Evolutionary conservation across 306 rosid genomes (phyloP), one percentile per base, ranked within the genome.

Genomic region (Glycine latifolia): DNA sequence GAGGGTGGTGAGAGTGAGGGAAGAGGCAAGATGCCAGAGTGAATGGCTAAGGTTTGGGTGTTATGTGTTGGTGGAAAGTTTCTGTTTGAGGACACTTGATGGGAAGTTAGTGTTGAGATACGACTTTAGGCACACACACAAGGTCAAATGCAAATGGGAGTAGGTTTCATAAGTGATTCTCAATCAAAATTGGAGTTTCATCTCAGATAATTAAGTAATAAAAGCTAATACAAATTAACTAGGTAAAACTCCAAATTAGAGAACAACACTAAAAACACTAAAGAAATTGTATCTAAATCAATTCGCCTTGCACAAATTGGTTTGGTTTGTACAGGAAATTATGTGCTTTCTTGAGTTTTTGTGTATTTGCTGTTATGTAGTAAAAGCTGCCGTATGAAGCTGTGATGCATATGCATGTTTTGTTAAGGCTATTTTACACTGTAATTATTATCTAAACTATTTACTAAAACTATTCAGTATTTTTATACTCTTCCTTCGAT

Each of bases 21-120:
- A 91, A 75, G 90, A 88, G 83, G 81, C 71, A 5, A 88, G 50
- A 60, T 70, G 82, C 60, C 80, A 74, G 53, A 81, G 26, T 35
- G 79, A 87, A 69, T 87, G 96, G 92, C 68, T 47, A 46, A 90
- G 87, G 79, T 86, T 93, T 85, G 83, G 88, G 5, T 91, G 91
- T 55, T 88, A 88, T 69, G 89, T 88, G 56, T n/a, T 91, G 78
- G 89, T 93, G 44, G 97, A 89, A 83, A 91, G 96, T 71, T 93
- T 87, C 63, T 73, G 85, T 31, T 63, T 89, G 67, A 88, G 94
- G 80, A 89, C 95, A 80, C 20, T 89, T 31, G 90, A 92, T 43
- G 95, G 94, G 47, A 88, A 80, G 10, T 62, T 91, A 15, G 82
- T 87, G 47, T 46, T 88, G 67, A 89, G 88, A 69, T 83, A 82